phyloP scores from a whole-genome alignment of 1,139 yeast species.

The Geotrichum klebahnii region DNA sequence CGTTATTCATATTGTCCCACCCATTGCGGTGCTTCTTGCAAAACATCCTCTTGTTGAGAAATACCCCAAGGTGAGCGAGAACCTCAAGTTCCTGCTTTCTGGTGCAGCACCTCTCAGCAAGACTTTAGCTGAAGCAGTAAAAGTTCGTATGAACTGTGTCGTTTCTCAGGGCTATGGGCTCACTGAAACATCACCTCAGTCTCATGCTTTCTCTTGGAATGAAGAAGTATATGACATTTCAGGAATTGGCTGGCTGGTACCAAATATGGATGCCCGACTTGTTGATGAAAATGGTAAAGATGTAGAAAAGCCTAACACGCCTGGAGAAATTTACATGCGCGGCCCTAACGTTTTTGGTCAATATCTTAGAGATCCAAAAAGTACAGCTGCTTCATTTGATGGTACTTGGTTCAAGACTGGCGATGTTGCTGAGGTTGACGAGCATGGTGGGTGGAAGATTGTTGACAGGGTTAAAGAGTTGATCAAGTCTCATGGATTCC shows the following conservation, averaged over 20 bases:
- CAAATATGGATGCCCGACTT: slow-evolving; percentile 29
- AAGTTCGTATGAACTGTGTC: slow-evolving; percentile 22
- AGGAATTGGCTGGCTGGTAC: slow-evolving; percentile 30
- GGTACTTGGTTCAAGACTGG: slow-evolving; percentile 80
- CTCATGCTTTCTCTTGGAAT: slow-evolving; percentile 26
- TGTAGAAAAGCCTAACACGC: slow-evolving; percentile 32
- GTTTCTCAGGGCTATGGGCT: slow-evolving; percentile 67
- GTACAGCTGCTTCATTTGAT: slow-evolving; percentile 53
- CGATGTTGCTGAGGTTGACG: slow-evolving; percentile 59
- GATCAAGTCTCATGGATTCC: slow-evolving; percentile 79
- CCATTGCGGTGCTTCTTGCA: slow-evolving; percentile 39
- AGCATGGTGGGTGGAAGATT: slow-evolving; percentile 53
- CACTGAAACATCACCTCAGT: slow-evolving; percentile 46
- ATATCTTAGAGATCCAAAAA: slow-evolving; percentile 55
- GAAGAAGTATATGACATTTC: slow-evolving; percentile 22
- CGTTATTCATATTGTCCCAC: slow-evolving; percentile 36
- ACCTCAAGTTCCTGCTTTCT: slow-evolving; percentile 27
- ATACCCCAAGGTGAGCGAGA: slow-evolving; percentile 28
- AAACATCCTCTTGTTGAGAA: slow-evolving; percentile 38
- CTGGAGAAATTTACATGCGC: slow-evolving; percentile 60
- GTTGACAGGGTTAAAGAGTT: slow-evolving; percentile 77
- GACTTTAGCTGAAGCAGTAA: slow-evolving; percentile 29
- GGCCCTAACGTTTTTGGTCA: slow-evolving; percentile 66
- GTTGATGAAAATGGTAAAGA: slow-evolving; percentile 41
- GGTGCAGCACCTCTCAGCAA: slow-evolving; percentile 41